Evolutionary conservation across 306 rosid genomes (phyloP).

Genomic region (Dryas alaskensis): DNA sequence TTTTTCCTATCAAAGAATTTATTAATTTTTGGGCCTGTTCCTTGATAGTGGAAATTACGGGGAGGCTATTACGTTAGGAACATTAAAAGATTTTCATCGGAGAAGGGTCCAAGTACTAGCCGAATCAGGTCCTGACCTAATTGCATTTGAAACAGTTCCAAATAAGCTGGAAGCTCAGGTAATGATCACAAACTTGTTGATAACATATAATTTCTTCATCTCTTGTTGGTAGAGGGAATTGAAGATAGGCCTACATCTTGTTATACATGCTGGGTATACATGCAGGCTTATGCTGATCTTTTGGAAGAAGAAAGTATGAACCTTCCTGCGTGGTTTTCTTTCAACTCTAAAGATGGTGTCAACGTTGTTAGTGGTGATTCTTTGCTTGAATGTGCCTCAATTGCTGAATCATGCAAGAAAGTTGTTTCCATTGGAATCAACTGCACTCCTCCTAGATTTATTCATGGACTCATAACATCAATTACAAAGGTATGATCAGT

Average conservation of each 20-base stretch:
- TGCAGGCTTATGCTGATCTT: slow-evolving; percentile 82
- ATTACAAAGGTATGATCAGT: slow-evolving; percentile 47
- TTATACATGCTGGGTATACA: slow-evolving; percentile 6
- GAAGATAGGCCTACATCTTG: background rate
- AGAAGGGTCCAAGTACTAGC: slow-evolving; percentile 76
- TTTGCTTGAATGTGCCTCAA: slow-evolving; percentile 60
- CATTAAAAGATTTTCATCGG: slow-evolving; percentile 77
- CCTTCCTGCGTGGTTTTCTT: slow-evolving; percentile 90
- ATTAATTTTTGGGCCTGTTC: slow-evolving; percentile 15
- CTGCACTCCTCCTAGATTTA: slow-evolving; percentile 90
- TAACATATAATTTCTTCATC: background rate
- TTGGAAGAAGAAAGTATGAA: slow-evolving; percentile 72
- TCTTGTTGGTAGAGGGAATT: background rate
- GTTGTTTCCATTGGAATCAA: slow-evolving; percentile 84
- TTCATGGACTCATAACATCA: slow-evolving; percentile 71
- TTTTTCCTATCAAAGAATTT: background rate
- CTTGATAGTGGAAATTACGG: slow-evolving; percentile 73
- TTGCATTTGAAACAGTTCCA: slow-evolving; percentile 93
- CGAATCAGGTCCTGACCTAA: slow-evolving; percentile 68
- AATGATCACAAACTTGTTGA: slow-evolving; percentile 10
- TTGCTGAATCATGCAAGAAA: slow-evolving; percentile 72
- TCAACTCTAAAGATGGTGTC: slow-evolving; percentile 79
- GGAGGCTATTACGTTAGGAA: slow-evolving; percentile 56
- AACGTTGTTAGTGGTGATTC: slow-evolving; percentile 84
- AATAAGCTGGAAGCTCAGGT: slow-evolving; percentile 87